Evolutionary conservation across 179 eudicot species (phyloP), one percentile per base, ranked within the genome.

Genomic region (Silene noctiflora): DNA sequence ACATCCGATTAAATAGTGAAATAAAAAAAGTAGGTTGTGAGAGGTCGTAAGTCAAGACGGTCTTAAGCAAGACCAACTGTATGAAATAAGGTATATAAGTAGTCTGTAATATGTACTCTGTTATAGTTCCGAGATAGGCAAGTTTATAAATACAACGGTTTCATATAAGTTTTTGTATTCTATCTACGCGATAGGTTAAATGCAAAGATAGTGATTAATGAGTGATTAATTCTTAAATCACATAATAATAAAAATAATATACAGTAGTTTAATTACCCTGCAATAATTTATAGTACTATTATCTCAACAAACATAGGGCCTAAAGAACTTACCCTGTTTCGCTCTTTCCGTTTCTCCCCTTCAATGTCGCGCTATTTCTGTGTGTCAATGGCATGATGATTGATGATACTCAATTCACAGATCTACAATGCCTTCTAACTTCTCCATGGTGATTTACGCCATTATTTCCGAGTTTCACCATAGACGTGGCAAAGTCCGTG

Each of bases 381-480:
- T 21, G 53, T 46, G 10, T 35, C 42, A 35, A 35, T 4, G 42
- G 42, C 42, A 35, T 35, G 42, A 33, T 33, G 39, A 27, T 27
- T 2, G 29, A 27, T 2, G 29, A 35, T 35, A 31, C 44, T 88
- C 76, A 87, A 29, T 89, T 86, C 58, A 84, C 90, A 67, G 76
- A 79, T 61, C 86, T 76, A 72, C 96, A 91, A 51, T 85, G 81
- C 29, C 13, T 16, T 76, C 93, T 84, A 3, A 91, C 85, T 72
- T 91, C 89, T 14, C 89, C 93, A 55, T 80, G 46, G 63, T 81
- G 82, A 6, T 73, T 66, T 6, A 79, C 88, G 64, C 86, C 88
- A 25, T 85, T 81, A 73, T 83, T 89, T 10, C 93, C 91, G 39
- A 91, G 87, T 42, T 77, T 85, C 31, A 86, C 60, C 93, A 87